A percentile compares a stretch with the other conserved stretches of the same genome.
Evolutionary conservation across 805 yeast genomes (phyloP).

Genomic region (Candida michaelii): DNA sequence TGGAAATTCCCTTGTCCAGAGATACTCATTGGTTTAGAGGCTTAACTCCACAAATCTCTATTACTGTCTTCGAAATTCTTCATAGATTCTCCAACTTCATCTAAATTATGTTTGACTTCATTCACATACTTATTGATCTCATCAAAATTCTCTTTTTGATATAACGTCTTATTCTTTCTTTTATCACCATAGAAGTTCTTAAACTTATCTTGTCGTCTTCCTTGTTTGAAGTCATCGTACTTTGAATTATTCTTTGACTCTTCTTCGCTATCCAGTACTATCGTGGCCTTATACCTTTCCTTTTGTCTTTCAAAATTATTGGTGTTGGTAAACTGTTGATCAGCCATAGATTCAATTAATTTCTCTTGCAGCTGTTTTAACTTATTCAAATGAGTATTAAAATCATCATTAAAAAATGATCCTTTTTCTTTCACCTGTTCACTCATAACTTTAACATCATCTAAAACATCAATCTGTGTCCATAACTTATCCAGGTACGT

Average conservation of each 20-base stretch:
- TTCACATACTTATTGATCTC: conserved; percentile 50
- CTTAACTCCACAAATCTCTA: conserved; percentile 41
- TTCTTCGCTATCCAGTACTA: conserved; percentile 19
- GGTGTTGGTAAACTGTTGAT: conserved; percentile 25
- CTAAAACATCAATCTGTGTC: conserved; percentile 84
- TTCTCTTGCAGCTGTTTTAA: conserved; percentile 56
- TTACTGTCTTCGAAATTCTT: conserved; percentile 45
- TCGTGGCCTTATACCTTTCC: conserved; percentile 24
- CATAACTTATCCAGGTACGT: conserved; percentile 76
- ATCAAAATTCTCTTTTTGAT: conserved; percentile 52
- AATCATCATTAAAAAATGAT: conserved; percentile 52
- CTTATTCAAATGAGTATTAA: conserved; percentile 49
- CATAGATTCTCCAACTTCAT: conserved; percentile 52
- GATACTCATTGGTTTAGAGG: too few relatives aligned
- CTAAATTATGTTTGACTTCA: conserved; percentile 48
- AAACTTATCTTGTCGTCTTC: conserved; percentile 23
- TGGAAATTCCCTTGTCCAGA: too few relatives aligned
- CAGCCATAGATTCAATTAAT: conserved; percentile 33
- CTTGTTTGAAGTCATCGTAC: conserved; percentile 18
- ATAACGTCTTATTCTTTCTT: conserved; percentile 24
- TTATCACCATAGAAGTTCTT: conserved; percentile 25
- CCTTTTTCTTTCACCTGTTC: conserved; percentile 40
- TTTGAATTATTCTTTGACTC: conserved; percentile 3
- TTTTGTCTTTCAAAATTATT: conserved; percentile 18
- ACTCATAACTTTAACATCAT: conserved; percentile 70